Percentiles rank a stretch among this genome's conserved stretches.
phyloP scores from a whole-genome alignment of 768 basidiomycete species.

The Cystobasidiopsis lactophilus region DNA sequence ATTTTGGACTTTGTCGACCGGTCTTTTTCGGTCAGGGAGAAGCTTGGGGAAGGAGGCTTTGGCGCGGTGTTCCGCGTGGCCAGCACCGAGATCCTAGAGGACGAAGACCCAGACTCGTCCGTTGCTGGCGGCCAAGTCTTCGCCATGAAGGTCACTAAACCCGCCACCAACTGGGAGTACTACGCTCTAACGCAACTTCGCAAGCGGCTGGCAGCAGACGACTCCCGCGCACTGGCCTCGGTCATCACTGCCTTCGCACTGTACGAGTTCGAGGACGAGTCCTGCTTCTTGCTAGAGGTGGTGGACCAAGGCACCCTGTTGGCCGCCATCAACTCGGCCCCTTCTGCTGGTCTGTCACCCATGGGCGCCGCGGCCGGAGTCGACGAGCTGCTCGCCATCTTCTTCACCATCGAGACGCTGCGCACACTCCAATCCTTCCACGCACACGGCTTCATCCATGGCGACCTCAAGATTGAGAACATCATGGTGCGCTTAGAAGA shows the following conservation, averaged over 20 bases:
- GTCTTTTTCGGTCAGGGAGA: constrained; percentile 50
- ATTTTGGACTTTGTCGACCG: constrained; percentile 39
- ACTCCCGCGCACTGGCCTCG: constrained; percentile 34
- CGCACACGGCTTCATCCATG: constrained; percentile 66
- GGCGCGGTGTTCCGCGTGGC: constrained; percentile 58
- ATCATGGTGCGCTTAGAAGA: constrained; percentile 81
- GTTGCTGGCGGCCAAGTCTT: constrained; percentile 40
- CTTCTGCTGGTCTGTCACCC: constrained; percentile 49
- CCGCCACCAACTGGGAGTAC: constrained; percentile 79
- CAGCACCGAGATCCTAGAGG: constrained; percentile 17
- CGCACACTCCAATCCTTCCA: constrained; percentile 67
- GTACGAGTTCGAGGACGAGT: constrained; percentile 71
- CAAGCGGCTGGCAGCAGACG: constrained; percentile 34
- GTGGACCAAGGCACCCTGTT: constrained; percentile 81
- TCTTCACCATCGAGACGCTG: constrained; percentile 80
- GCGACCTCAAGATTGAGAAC: constrained; percentile 98
- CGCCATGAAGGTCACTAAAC: constrained; percentile 79
- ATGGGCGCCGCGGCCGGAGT: constrained; percentile 40
- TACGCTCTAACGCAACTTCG: constrained; percentile 60
- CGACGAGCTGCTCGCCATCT: constrained; percentile 81
- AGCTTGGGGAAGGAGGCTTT: constrained; percentile 91
- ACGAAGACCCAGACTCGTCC: constrained; percentile 35
- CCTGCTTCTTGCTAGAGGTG: constrained; percentile 65
- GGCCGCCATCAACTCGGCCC: constrained; percentile 70
- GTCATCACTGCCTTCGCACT: constrained; percentile 56